Percentiles rank a stretch among this genome's conserved stretches.
Evolutionary conservation across 108 stramenopile genomes (phyloP).

Genomic region (Cyclotella baltica): DNA sequence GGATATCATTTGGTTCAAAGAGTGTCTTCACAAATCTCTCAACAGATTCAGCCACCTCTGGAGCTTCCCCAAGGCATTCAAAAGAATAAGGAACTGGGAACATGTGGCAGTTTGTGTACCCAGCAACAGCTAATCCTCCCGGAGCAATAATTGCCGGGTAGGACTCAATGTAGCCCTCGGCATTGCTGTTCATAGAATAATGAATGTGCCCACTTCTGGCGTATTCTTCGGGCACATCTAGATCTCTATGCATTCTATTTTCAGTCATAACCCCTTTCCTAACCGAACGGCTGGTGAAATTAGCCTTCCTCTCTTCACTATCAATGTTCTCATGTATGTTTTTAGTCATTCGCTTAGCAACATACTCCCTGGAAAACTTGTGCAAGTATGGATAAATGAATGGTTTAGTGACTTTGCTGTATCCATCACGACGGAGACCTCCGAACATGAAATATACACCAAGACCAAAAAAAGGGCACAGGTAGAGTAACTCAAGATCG

Average conservation of each 20-base stretch:
- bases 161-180: constrained; percentile 24
- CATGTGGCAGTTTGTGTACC: neutral
- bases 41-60: neutral
- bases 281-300: neutral
- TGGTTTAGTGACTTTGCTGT: neutral
- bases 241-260: constrained; percentile 1
- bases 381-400: neutral
- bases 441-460: constrained; percentile 16
- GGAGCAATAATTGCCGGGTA: constrained; percentile 22
- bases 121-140: constrained; percentile 11
- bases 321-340: neutral
- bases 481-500: neutral
- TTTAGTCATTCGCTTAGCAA: constrained; percentile 5
- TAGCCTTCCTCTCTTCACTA: neutral
- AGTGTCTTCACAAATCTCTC: constrained; percentile 9
- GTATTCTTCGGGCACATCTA: constrained; percentile 18
- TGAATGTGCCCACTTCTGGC: constrained; percentile 22
- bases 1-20: constrained; percentile 4
- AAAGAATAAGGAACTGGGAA: neutral
- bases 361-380: neutral
- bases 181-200: constrained; percentile 11
- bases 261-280: constrained; percentile 15
- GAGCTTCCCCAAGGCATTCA: neutral
- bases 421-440: constrained; percentile 11
- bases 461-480: constrained; percentile 26